phyloP scores from a whole-genome alignment of 257 asterid species.

The Plectranthus barbatus region DNA sequence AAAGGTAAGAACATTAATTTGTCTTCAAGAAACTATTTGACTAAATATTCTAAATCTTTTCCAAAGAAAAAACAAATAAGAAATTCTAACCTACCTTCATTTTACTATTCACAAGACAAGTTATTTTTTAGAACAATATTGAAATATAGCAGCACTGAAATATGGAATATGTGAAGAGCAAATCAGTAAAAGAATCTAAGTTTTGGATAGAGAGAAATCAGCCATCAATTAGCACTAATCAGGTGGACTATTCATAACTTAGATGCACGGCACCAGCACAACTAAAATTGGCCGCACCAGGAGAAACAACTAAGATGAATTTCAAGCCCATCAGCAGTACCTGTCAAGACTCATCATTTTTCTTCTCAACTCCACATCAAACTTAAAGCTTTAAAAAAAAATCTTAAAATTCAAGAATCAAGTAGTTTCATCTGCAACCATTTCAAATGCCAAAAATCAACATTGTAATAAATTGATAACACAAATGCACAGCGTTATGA shows the following conservation, averaged over 20 bases:
- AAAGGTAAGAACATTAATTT: too few relatives aligned
- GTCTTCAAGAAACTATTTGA: too few relatives aligned
- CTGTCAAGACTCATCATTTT: constrained; percentile 36
- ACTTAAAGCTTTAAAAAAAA: too few relatives aligned
- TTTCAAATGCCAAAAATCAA: background rate
- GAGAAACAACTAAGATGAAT: constrained; percentile 17
- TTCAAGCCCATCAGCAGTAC: constrained; percentile 30
- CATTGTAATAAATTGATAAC: background rate
- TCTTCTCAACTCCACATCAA: constrained; percentile 15
- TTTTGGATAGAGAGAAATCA: constrained; percentile 24
- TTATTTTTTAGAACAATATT: background rate
- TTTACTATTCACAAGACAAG: background rate
- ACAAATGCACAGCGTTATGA: too few relatives aligned
- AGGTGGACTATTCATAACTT: constrained; percentile 9
- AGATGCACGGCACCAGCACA: constrained; percentile 30
- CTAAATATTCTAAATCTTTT: too few relatives aligned
- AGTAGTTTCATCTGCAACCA: background rate
- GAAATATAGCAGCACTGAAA: too few relatives aligned
- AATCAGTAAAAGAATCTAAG: too few relatives aligned
- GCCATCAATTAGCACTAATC: constrained; percentile 12
- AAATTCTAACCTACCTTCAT: background rate
- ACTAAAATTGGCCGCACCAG: constrained; percentile 27
- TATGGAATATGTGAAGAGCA: too few relatives aligned
- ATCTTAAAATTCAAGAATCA: background rate
- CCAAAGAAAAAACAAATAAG: too few relatives aligned